A percentile compares a stretch with the other conserved stretches of the same genome.
Evolutionary conservation across 352 stramenopile species (phyloP).

Genomic region (Globisporangium uncinulatum): DNA sequence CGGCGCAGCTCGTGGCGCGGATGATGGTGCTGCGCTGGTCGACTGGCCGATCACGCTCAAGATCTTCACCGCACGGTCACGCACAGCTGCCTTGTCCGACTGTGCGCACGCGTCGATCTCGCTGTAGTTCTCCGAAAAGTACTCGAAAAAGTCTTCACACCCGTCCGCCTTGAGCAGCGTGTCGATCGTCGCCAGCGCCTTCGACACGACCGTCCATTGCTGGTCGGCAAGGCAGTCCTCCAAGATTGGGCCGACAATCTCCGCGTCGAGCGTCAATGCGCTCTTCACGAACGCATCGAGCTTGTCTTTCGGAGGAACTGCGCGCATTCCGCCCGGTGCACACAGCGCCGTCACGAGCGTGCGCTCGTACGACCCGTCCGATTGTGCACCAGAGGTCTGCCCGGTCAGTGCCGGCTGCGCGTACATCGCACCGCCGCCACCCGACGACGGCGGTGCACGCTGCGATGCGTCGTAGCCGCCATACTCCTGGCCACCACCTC

Average conservation of each 20-base stretch:
- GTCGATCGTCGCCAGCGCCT: constrained; percentile 93
- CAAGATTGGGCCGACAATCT: constrained; percentile 92
- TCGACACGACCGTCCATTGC: constrained; percentile 88
- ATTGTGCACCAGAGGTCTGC: constrained; percentile 70
- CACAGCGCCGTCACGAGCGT: constrained; percentile 91
- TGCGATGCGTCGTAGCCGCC: constrained; percentile 35
- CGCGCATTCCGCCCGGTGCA: constrained; percentile 92
- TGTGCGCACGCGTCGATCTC: constrained; percentile 70
- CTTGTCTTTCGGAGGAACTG: constrained; percentile 93
- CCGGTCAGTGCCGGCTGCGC: constrained; percentile 29
- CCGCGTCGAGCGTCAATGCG: constrained; percentile 87
- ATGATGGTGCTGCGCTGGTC: constrained; percentile 18
- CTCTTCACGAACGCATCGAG: constrained; percentile 89
- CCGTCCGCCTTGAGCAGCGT: constrained; percentile 69
- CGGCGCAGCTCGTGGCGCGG: constrained; percentile 4
- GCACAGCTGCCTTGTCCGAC: constrained; percentile 74
- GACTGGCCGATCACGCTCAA: constrained; percentile 53
- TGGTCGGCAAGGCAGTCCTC: constrained; percentile 91
- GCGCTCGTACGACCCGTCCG: constrained; percentile 89
- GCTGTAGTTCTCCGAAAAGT: constrained; percentile 74
- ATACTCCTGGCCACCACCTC: constrained; percentile 40
- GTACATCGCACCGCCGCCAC: constrained; percentile 11
- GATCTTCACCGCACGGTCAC: constrained; percentile 74
- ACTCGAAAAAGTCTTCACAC: constrained; percentile 81
- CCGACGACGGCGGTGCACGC: constrained; percentile 1